A percentile compares a stretch with the other conserved stretches of the same genome.
These are phyloP conservation scores for Tolypocladium tundrense DNA, from an alignment of 2,329 filamentous ascomycete species.

Conservation along the genomic window DNA sequence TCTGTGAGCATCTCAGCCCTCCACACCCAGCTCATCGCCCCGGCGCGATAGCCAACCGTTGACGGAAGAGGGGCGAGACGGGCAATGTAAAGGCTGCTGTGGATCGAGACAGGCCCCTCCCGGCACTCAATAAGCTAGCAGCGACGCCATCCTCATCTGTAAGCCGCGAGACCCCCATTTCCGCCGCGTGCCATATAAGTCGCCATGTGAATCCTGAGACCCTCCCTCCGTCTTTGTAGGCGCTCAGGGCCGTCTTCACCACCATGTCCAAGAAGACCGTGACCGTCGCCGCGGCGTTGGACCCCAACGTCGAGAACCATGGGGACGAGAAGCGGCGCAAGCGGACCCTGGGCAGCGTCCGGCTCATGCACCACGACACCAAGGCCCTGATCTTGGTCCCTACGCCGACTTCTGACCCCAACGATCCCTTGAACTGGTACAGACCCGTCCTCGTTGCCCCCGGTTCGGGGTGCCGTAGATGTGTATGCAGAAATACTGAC, in stretches of 20 bases:
- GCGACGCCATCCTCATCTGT: neutral
- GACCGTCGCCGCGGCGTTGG: conserved; percentile 2
- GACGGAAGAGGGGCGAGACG: neutral
- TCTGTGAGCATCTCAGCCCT: neutral
- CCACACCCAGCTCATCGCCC: neutral
- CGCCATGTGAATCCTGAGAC: neutral
- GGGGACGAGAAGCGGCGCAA: conserved; percentile 6
- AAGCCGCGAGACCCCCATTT: neutral
- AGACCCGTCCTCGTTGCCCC: neutral
- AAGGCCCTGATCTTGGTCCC: conserved; percentile 39
- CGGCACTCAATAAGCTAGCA: neutral
- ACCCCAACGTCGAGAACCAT: conserved; percentile 3
- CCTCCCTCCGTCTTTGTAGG: neutral
- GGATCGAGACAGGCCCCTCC: neutral
- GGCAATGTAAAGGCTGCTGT: neutral
- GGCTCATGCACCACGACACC: conserved; percentile 28
- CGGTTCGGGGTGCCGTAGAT: no score
- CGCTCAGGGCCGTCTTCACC: neutral
- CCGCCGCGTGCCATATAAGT: neutral
- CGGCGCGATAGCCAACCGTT: neutral
- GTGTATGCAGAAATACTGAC: neutral
- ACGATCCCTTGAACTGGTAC: conserved; percentile 36
- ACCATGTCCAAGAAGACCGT: conserved; percentile 1
- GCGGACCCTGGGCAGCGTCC: conserved; percentile 29
- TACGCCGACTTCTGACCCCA: conserved; percentile 7